Conservation (phyloP, 106 monocot species). For the Allium cepa region DNA sequence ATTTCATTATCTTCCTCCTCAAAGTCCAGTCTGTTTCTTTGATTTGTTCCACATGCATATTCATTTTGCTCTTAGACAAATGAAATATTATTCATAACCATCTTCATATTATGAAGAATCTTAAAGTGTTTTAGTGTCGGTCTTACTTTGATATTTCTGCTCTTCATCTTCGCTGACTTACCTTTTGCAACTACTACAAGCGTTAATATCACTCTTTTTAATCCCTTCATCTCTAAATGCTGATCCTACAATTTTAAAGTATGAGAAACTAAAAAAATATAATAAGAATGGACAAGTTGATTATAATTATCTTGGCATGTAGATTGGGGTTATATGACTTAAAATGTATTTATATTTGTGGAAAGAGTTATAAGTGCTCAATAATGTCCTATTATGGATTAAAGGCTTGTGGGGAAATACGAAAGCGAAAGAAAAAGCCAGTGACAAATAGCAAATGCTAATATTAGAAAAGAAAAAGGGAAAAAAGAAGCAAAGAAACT, state of each 20-base stretch:
- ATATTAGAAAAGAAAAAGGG: not conserved
- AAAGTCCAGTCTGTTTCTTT: not conserved
- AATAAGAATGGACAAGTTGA: not conserved
- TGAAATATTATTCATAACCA: conserved; percentile 29
- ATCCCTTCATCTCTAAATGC: not conserved
- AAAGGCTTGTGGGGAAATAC: not conserved
- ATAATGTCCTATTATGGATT: not conserved
- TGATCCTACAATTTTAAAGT: not conserved
- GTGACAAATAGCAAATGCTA: not conserved
- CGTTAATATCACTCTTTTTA: conserved; percentile 22
- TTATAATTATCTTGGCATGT: conserved; percentile 27
- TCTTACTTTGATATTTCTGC: conserved; percentile 35
- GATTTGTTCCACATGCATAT: conserved; percentile 23
- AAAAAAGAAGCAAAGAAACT: not conserved
- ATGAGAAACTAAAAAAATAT: not conserved
- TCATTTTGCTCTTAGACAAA: conserved; percentile 2
- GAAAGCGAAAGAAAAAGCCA: not conserved
- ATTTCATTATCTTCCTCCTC: conserved; percentile 19
- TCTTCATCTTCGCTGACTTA: conserved; percentile 29
- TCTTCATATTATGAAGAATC: conserved; percentile 40
- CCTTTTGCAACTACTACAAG: conserved; percentile 26
- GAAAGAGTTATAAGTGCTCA: not conserved
- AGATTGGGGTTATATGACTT: conserved; percentile 3
- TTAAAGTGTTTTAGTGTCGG: conserved; percentile 28
- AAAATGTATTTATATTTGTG: conserved; percentile 24